Base-by-base conservation (phyloP, 208 protist species). In the Strigomonas galati region DNA sequence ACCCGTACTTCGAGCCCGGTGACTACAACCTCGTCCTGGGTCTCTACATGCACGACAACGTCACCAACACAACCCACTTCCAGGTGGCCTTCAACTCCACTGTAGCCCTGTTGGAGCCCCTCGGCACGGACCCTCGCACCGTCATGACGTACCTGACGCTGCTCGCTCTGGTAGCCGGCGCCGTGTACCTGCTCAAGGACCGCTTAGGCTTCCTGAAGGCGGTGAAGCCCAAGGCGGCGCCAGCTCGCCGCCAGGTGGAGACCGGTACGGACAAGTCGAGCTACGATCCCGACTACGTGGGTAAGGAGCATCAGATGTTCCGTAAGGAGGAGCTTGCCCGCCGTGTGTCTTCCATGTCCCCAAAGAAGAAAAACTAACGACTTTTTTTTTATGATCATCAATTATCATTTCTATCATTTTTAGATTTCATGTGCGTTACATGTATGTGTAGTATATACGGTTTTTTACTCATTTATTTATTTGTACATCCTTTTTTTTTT, bases 121-220 rank as follows among this genome's bases (percentile, higher is more conserved):
- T 79, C 46, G 82, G 80, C 57, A 84, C 85, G 26, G 92, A 97
- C 72, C 83, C 88, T 17, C 76, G 81, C 68, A 95, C 81, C 19
- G 64, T 93, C 54, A 72, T 97, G 43, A 94, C 89, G 9, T 94
- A 93, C 65, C 60, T 97, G 26, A 93, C 83, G 3, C 69, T 97
- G 0, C 54, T 93, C 54, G 71, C 58, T 21, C 79, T 95, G 43
- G 65, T 88, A 59, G 71, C 54, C 37, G 79, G 67, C 23, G 61
- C 85, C 26, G 77, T 49, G 3, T 97, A 92, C 69, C 59, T 71
- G 35, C 23, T 82, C 19, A 78, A 69, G 15, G 51, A 67, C 24
- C 84, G 79, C 56, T 27, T 84, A 7, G 86, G 79, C n/a, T 1
- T 89, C 9, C 66, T 85, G 28, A 86, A 84, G 59, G 62, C 81